Evolutionary conservation across 2,329 filamentous ascomycete species (phyloP).

Genomic region (Apiospora pterosperma): DNA sequence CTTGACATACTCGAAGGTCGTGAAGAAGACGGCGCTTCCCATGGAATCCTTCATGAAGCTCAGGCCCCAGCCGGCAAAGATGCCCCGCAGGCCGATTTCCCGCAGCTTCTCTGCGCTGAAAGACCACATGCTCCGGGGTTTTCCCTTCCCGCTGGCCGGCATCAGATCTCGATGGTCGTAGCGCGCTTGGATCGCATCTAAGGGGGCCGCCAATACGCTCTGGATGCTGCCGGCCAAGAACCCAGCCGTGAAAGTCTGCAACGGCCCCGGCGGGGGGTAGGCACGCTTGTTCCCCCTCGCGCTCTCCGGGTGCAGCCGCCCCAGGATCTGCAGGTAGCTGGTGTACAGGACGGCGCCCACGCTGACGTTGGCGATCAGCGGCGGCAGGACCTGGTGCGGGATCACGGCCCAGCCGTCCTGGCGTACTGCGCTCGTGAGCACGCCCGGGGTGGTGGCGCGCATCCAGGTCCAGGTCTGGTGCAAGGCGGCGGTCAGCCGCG

Average conservation of each 20-base stretch:
- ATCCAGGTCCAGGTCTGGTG: constrained; percentile 46
- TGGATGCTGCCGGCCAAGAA: constrained; percentile 67
- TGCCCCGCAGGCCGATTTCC: constrained; percentile 69
- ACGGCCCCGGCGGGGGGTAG: constrained; percentile 64
- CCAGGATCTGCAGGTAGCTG: constrained; percentile 69
- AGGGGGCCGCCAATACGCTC: constrained; percentile 67
- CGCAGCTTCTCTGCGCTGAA: constrained; percentile 64
- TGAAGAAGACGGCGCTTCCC: constrained; percentile 70
- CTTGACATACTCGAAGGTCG: constrained; percentile 73
- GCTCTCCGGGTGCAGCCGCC: constrained; percentile 62
- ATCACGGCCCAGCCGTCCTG: constrained; percentile 73
- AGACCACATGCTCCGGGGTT: constrained; percentile 66
- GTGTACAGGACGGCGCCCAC: constrained; percentile 75
- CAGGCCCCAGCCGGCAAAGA: constrained; percentile 71
- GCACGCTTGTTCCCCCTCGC: constrained; percentile 55
- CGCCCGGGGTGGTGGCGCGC: constrained; percentile 64
- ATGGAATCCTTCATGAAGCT: constrained; percentile 67
- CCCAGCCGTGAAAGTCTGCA: constrained; percentile 66
- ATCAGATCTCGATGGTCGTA: constrained; percentile 58
- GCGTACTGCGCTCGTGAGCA: constrained; percentile 64
- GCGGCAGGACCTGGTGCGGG: constrained; percentile 73
- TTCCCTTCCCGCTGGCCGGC: constrained; percentile 34
- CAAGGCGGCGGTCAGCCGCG: constrained; percentile 28
- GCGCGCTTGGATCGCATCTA: constrained; percentile 72
- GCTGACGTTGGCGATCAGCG: constrained; percentile 69